A percentile compares a stretch with the other conserved stretches of the same genome.
These are phyloP conservation scores for Herpetomonas muscarum DNA, from an alignment of 208 protist genomes.

Conservation along the genomic window DNA sequence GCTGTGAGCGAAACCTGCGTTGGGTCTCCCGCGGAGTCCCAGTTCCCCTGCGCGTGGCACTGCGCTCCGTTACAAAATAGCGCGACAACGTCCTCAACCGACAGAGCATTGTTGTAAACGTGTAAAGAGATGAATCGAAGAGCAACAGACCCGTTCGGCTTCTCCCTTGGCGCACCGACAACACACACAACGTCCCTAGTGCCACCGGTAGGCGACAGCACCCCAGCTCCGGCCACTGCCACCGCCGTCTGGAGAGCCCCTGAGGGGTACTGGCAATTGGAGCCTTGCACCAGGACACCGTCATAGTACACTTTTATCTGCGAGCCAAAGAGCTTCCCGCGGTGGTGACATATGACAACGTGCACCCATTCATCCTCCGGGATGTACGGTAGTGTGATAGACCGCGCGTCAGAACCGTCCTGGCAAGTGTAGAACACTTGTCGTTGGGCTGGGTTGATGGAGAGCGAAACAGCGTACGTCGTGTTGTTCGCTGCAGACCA, in stretches of 20 bases:
- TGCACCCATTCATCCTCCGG: conserved; percentile 43
- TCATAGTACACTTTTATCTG: conserved; percentile 38
- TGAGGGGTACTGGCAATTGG: conserved; percentile 25
- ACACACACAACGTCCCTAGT: conserved; percentile 23
- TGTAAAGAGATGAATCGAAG: conserved; percentile 43
- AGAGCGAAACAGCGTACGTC: conserved; percentile 21
- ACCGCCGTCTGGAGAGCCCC: conserved; percentile 20
- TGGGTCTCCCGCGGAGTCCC: conserved; percentile 14
- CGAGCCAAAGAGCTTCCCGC: conserved; percentile 30
- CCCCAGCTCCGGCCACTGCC: conserved; percentile 6
- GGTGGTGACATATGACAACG: conserved; percentile 32
- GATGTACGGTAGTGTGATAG: conserved; percentile 44
- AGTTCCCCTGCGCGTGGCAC: conserved; percentile 16
- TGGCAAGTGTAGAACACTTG: conserved; percentile 28
- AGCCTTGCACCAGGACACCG: conserved; percentile 28
- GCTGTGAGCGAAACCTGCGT: conserved; percentile 22
- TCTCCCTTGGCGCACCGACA: conserved; percentile 28
- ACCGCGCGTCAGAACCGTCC: conserved; percentile 16
- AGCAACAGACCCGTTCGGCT: conserved; percentile 11
- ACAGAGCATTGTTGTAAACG: conserved; percentile 36
- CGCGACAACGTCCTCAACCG: conserved; percentile 21
- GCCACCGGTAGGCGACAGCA: not conserved
- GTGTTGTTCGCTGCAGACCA: conserved; percentile 17
- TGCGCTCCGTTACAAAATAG: conserved; percentile 38
- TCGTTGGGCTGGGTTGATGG: conserved; percentile 17